Conservation (phyloP, 768 basidiomycete species). For the Leccinum sublutescens region DNA sequence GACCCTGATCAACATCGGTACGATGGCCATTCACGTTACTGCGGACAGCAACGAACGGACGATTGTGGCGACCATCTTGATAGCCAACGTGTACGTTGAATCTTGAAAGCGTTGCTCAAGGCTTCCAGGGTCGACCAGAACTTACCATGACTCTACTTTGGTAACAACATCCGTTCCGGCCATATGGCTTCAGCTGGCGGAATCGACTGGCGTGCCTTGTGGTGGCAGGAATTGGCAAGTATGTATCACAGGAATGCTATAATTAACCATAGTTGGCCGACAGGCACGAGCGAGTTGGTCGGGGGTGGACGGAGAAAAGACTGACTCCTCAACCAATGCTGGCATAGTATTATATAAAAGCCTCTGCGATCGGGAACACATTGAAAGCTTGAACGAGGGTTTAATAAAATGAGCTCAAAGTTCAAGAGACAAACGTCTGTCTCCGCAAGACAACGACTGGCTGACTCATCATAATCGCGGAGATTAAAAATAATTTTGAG, state of each 20-base stretch:
- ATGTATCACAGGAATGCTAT: background rate
- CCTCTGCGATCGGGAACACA: background rate
- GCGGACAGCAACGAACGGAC: background rate
- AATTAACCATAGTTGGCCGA: background rate
- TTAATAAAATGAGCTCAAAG: background rate
- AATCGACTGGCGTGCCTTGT: constrained; percentile 6
- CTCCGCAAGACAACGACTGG: no score
- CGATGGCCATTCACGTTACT: background rate
- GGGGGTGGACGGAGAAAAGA: background rate
- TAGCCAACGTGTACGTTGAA: background rate
- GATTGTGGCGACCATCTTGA: background rate
- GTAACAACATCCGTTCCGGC: background rate
- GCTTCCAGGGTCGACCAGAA: background rate
- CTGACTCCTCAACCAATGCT: background rate
- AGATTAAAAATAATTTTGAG: constrained; percentile 15
- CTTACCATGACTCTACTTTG: background rate
- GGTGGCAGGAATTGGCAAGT: background rate
- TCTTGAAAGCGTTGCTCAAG: background rate
- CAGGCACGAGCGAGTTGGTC: background rate
- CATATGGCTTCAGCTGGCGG: background rate
- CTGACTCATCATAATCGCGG: constrained; percentile 25
- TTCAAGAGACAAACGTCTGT: no score
- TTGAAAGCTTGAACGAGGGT: background rate
- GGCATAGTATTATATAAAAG: background rate
- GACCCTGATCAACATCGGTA: background rate